These are phyloP conservation scores for Zopfia rhizophila DNA, from an alignment of 2,329 filamentous ascomycete species.

Conservation along the genomic window DNA sequence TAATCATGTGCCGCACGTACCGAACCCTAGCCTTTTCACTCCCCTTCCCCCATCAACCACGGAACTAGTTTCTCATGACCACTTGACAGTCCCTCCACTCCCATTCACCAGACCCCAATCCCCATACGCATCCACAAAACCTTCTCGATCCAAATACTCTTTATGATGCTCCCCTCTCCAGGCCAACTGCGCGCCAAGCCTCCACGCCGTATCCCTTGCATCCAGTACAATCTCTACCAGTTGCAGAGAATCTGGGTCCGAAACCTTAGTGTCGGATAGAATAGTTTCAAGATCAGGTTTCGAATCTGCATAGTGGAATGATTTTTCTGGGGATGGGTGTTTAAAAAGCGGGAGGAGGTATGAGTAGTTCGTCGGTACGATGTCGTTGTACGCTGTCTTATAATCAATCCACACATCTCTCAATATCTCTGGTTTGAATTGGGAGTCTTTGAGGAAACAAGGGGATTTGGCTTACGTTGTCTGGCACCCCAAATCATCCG, in stretches of 20 bases:
- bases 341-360: slow-evolving; percentile 55
- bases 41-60: too few species aligned
- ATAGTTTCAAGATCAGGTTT: slow-evolving; percentile 52
- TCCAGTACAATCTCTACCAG: slow-evolving; percentile 57
- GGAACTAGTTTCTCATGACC: slow-evolving; percentile 22
- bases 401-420: too few species aligned
- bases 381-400: slow-evolving; percentile 50
- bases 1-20: too few species aligned
- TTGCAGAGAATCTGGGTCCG: slow-evolving; percentile 45
- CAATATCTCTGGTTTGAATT: neutral
- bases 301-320: slow-evolving; percentile 51
- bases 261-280: slow-evolving; percentile 40
- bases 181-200: slow-evolving; percentile 47
- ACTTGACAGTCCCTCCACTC: slow-evolving; percentile 34
- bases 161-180: slow-evolving; percentile 45
- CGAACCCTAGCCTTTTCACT: too few species aligned
- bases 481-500: slow-evolving; percentile 57
- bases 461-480: slow-evolving; percentile 33
- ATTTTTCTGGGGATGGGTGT: slow-evolving; percentile 39
- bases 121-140: slow-evolving; percentile 50
- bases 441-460: neutral
- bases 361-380: slow-evolving; percentile 51
- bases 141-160: slow-evolving; percentile 51
- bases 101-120: slow-evolving; percentile 39
- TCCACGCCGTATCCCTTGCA: slow-evolving; percentile 53